Evolutionary conservation across 352 stramenopile species (phyloP).

Genomic region (Aphanomyces euteiches): DNA sequence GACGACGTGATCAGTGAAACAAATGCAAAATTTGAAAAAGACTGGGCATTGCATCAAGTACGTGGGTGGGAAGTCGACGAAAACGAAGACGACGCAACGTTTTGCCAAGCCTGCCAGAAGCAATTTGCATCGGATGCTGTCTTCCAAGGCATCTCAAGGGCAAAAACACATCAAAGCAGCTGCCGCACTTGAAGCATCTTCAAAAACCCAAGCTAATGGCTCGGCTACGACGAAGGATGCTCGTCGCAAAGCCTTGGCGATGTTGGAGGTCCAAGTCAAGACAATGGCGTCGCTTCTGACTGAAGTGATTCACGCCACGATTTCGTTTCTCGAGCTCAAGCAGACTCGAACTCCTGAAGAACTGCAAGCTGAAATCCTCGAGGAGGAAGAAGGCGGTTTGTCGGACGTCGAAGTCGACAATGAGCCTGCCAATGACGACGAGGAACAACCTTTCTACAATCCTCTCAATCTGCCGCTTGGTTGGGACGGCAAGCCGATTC

Average conservation of each 20-base stretch:
- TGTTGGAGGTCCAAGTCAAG: slow-evolving; percentile 68
- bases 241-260: slow-evolving; percentile 49
- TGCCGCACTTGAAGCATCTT: slow-evolving; percentile 17
- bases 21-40: slow-evolving; percentile 76
- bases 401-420: slow-evolving; percentile 79
- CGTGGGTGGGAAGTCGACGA: slow-evolving; percentile 47
- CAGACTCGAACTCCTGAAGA: slow-evolving; percentile 85
- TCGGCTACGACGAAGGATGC: not conserved
- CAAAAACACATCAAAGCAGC: slow-evolving; percentile 74
- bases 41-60: slow-evolving; percentile 62
- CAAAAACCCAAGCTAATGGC: not conserved
- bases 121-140: slow-evolving; percentile 70
- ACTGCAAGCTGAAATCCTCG: slow-evolving; percentile 75
- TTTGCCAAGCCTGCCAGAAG: slow-evolving; percentile 63
- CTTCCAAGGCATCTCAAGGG: slow-evolving; percentile 65
- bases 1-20: slow-evolving; percentile 83
- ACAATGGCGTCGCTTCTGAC: slow-evolving; percentile 73
- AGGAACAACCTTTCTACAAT: slow-evolving; percentile 98
- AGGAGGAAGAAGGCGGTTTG: slow-evolving; percentile 83
- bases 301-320: slow-evolving; percentile 78
- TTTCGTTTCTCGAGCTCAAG: slow-evolving; percentile 83
- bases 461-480: slow-evolving; percentile 97
- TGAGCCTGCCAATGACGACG: slow-evolving; percentile 54
- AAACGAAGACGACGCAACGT: slow-evolving; percentile 36
- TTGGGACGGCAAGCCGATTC: slow-evolving; percentile 99